Percentiles rank a stretch among this genome's conserved stretches.
These are phyloP conservation scores for Hygrophoropsis aurantiaca DNA, from an alignment of 768 basidiomycete species.

Conservation along the genomic window DNA sequence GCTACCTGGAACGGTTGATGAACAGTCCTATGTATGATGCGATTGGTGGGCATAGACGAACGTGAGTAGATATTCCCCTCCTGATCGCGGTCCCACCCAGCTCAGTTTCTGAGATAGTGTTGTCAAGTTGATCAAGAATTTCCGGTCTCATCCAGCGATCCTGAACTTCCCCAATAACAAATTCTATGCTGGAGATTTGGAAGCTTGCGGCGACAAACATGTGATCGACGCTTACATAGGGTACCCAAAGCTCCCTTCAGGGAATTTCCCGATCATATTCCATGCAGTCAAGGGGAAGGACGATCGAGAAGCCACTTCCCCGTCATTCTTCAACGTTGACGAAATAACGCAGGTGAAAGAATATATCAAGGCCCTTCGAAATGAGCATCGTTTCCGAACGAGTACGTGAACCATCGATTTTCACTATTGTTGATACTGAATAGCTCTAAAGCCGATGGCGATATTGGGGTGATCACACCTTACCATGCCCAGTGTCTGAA, in stretches of 20 bases:
- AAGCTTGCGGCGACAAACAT: slow-evolving; percentile 40
- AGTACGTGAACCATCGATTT: slow-evolving; percentile 39
- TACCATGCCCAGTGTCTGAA: slow-evolving; percentile 61
- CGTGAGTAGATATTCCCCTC: slow-evolving; percentile 27
- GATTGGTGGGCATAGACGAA: slow-evolving; percentile 32
- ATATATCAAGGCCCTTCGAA: slow-evolving; percentile 34
- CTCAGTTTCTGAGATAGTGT: slow-evolving; percentile 38
- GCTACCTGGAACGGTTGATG: slow-evolving; percentile 65
- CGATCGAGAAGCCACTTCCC: slow-evolving; percentile 61
- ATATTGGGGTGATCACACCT: slow-evolving; percentile 63
- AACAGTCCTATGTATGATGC: slow-evolving; percentile 41
- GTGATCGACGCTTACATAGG: slow-evolving; percentile 26
- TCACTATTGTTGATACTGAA: slow-evolving; percentile 8
- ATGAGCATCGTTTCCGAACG: slow-evolving; percentile 40
- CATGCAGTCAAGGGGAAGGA: slow-evolving; percentile 62
- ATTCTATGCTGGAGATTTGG: slow-evolving; percentile 58
- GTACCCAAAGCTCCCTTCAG: slow-evolving; percentile 26
- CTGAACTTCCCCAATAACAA: slow-evolving; percentile 58
- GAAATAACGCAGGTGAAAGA: slow-evolving; percentile 54
- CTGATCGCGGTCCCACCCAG: background rate
- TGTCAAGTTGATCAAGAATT: slow-evolving; percentile 64
- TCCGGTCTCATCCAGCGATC: slow-evolving; percentile 62
- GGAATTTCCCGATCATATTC: slow-evolving; percentile 59
- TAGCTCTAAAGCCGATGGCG: slow-evolving; percentile 38
- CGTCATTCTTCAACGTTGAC: slow-evolving; percentile 70